Conservation (phyloP, 225 moss, liverwort and hornwort genomes). For the Rhytidiadelphus loreus region DNA sequence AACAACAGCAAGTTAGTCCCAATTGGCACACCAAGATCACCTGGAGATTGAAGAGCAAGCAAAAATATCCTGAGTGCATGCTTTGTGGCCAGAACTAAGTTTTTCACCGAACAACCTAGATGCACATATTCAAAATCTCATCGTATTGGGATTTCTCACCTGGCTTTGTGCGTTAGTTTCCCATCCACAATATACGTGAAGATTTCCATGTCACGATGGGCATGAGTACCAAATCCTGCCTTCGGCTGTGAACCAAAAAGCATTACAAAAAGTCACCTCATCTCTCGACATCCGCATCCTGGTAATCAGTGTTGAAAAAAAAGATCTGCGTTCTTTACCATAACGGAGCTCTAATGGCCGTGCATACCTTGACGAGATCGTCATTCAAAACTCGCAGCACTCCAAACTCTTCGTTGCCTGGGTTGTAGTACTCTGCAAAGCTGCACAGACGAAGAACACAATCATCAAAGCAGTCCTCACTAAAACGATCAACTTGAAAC, state of each 20-base stretch:
- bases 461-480: neutral
- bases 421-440: conserved; percentile 78
- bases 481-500: neutral
- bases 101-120: neutral
- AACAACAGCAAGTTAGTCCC: neutral
- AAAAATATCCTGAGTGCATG: neutral
- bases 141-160: conserved; percentile 11
- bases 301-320: no score
- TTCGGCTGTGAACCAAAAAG: conserved; percentile 44
- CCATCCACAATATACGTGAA: conserved; percentile 83
- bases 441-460: conserved; percentile 12
- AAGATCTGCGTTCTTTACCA: no score
- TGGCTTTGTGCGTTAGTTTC: conserved; percentile 90
- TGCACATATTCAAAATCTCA: neutral
- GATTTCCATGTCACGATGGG: conserved; percentile 92
- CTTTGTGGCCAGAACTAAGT: neutral
- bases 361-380: conserved; percentile 81
- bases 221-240: conserved; percentile 72
- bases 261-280: neutral
- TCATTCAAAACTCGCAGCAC: conserved; percentile 90
- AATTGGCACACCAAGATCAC: neutral
- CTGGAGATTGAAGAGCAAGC: neutral
- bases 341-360: neutral
- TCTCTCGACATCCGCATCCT: neutral
- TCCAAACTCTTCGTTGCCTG: conserved; percentile 56